These are phyloP conservation scores for Penicillium nucicola DNA, from an alignment of 495 filamentous ascomycete genomes.

Conservation along the genomic window DNA sequence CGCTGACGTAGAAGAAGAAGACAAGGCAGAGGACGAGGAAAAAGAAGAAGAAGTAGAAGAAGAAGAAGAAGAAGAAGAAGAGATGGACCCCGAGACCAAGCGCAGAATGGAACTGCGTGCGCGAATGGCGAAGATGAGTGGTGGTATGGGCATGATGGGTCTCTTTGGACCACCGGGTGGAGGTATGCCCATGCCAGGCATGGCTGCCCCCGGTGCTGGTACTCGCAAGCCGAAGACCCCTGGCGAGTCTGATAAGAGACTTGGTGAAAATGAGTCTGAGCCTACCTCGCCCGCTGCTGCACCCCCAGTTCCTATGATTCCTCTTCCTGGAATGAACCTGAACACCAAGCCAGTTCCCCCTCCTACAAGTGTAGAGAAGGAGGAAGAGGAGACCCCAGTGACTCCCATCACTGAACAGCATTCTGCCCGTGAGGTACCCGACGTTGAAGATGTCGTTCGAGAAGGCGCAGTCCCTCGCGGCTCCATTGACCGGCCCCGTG, in stretches of 20 bases:
- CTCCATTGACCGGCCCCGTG: slow-evolving; percentile 41
- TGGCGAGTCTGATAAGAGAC: slow-evolving; percentile 66
- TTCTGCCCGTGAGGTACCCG: slow-evolving; percentile 50
- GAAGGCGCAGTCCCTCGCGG: slow-evolving; percentile 44
- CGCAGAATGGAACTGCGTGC: slow-evolving; percentile 86
- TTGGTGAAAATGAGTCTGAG: slow-evolving; percentile 51
- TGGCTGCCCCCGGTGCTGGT: slow-evolving; percentile 31
- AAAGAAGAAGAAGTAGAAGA: slow-evolving; percentile 73
- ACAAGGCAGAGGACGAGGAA: slow-evolving; percentile 73
- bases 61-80: slow-evolving; percentile 84
- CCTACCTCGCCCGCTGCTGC: slow-evolving; percentile 48
- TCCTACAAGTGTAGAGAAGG: slow-evolving; percentile 36
- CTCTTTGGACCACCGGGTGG: slow-evolving; percentile 80
- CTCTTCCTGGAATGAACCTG: slow-evolving; percentile 67
- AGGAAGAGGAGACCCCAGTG: slow-evolving; percentile 36
- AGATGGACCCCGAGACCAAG: slow-evolving; percentile 85
- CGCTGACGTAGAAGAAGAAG: slow-evolving; percentile 53
- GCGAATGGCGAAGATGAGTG: slow-evolving; percentile 97
- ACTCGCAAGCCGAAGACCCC: slow-evolving; percentile 50
- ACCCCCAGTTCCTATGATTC: slow-evolving; percentile 75
- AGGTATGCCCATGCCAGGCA: slow-evolving; percentile 58
- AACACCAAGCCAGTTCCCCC: slow-evolving; percentile 35
- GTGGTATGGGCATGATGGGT: slow-evolving; percentile 95
- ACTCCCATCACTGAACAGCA: slow-evolving; percentile 43
- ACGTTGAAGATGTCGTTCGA: slow-evolving; percentile 56